phyloP scores from a whole-genome alignment of 805 yeast genomes.

The Ascoidea tarda region DNA sequence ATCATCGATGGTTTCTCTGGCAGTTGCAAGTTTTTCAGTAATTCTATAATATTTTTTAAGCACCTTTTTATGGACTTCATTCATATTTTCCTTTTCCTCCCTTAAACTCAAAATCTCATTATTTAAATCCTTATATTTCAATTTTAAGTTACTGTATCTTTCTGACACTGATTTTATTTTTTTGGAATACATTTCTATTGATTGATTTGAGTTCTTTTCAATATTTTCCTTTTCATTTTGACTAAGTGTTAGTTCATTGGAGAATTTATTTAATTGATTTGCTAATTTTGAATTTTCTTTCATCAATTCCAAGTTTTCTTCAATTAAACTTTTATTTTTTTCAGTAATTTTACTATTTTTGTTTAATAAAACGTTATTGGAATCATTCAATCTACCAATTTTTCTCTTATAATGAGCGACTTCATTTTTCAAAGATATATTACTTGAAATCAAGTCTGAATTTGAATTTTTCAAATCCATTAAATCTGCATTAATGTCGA shows the following conservation, averaged over 20 bases:
- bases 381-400: background rate
- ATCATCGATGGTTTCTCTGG: background rate
- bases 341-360: background rate
- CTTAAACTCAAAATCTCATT: background rate
- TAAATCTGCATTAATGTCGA: background rate
- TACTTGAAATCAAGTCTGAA: background rate
- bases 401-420: background rate
- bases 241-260: background rate
- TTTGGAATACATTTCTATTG: background rate
- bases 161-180: background rate
- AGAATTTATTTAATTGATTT: background rate
- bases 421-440: background rate
- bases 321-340: background rate
- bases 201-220: background rate
- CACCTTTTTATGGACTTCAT: background rate
- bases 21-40: background rate
- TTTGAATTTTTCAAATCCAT: background rate
- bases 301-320: background rate
- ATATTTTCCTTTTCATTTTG: background rate
- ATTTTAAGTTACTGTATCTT: background rate
- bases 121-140: background rate
- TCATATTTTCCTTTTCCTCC: background rate
- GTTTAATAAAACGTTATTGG: background rate
- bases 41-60: no score
- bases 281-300: background rate